These are phyloP conservation scores for Garcia nutans DNA, from an alignment of 345 rosid species.

Conservation along the genomic window DNA sequence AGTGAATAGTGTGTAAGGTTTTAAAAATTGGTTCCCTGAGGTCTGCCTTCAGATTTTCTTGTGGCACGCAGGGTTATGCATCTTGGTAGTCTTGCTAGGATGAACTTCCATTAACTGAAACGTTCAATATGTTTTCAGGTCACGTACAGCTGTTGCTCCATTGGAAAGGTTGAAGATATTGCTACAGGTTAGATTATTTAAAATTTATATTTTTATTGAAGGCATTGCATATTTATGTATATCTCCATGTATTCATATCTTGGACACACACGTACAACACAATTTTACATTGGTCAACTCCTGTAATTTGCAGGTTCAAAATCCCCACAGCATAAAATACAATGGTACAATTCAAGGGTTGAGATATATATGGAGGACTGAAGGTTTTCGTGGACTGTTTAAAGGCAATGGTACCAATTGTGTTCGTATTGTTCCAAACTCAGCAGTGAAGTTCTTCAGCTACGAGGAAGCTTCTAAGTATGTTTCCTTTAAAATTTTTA, in stretches of 20 bases:
- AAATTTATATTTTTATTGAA: not conserved
- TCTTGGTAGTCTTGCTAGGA: not conserved
- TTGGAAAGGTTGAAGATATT: slow-evolving; percentile 89
- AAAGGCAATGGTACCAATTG: slow-evolving; percentile 97
- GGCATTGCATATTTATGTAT: not conserved
- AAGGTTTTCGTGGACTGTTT: slow-evolving; percentile 81
- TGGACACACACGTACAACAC: not conserved
- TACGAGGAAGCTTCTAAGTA: slow-evolving; percentile 92
- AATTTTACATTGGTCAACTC: slow-evolving; percentile 15
- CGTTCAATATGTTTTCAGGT: slow-evolving; percentile 39
- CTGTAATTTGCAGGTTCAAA: slow-evolving; percentile 62
- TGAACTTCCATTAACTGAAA: not conserved
- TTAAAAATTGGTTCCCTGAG: not conserved
- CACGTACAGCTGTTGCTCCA: slow-evolving; percentile 97
- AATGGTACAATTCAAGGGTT: slow-evolving; percentile 82
- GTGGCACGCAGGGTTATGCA: not conserved
- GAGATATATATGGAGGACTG: slow-evolving; percentile 80
- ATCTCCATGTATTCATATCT: not conserved
- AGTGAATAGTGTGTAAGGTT: not conserved
- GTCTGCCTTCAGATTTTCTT: not conserved
- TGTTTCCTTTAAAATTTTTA: slow-evolving; percentile 12
- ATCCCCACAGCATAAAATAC: slow-evolving; percentile 75
- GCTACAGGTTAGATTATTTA: slow-evolving; percentile 50
- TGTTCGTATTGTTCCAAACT: slow-evolving; percentile 89
- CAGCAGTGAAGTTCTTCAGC: slow-evolving; percentile 92